Base-by-base conservation (phyloP, 2,329 filamentous ascomycete genomes). In the Neodidymelliopsis sp. region DNA sequence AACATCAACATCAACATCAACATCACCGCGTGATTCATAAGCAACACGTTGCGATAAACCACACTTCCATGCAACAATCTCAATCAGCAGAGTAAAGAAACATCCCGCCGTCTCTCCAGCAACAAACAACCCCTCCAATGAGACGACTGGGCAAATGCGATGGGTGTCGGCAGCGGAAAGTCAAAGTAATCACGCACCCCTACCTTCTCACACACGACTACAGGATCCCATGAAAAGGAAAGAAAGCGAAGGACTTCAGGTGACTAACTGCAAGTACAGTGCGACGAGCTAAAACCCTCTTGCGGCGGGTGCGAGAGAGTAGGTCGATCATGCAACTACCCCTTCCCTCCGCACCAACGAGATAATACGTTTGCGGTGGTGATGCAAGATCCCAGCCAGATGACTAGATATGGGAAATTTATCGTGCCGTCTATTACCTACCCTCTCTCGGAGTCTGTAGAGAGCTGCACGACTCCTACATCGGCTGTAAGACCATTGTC, bases 131-230 rank as follows among this genome's bases (percentile, higher is more conserved):
- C n/a, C n/a, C n/a, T n/a, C n/a, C n/a, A n/a, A 44, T 49, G 31
- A 42, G 45, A 20, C 45, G 16, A 8, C 31, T 42, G 9, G 45
- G 45, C 6, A 49, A 49, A 36, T 49, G 45, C 13, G 45, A 49
- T 25, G 37, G 20, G 2, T 49, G 45, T 22, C 28, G 45, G 22
- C 31, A 37, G 13, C 37, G 37, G 11, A 49, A 49, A n/a, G 38
- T 49, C n/a, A 49, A 49, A 34, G 42, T 46, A 37, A 24, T 27
- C 8, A 15, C 6, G n/a, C 22, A 28, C 5, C 6, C 11, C 37
- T 19, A 44, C 19, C 6, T 1, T 22, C 1, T 7, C 0, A n/a
- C n/a, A n/a, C n/a, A n/a, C n/a, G n/a, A n/a, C n/a, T n/a, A n/a
- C n/a, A n/a, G n/a, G n/a, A n/a, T n/a, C n/a, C n/a, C n/a, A n/a